Base-by-base conservation (phyloP, 192 early-diverging fungal species). In the Mortierella hygrophila region DNA sequence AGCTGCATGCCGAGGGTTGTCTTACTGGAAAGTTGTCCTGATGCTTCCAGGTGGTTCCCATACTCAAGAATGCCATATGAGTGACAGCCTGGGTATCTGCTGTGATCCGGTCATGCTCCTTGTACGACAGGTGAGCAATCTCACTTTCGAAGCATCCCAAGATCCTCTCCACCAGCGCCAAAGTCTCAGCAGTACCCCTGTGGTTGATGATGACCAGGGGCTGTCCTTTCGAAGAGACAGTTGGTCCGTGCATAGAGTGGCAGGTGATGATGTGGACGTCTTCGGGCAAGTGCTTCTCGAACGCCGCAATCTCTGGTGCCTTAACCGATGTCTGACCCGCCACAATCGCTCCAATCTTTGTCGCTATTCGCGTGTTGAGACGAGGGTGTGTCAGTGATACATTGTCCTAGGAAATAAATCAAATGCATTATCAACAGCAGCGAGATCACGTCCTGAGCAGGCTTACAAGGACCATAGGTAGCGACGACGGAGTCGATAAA, bases 71-170 rank as follows among this genome's bases (percentile, higher is more conserved):
- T 38, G 98, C 97, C 77, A 98, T 89, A 83, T 99, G 98, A 13
- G 98, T 99, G 40, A 96, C 97, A 7, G 98, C 98, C 85, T 99
- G 98, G 13, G 98, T 99, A 81, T 99, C 98, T 1, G 98, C 98
- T 11, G 98, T 99, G 57, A 99, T 98, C 10, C 94, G 90, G 81
- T 99, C 98, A 76, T 99, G 98, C 57, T 98, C 97, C 80, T 95
- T 83, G 74, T 92, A 95, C 49, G 89, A 92, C 81, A 99, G 79
- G 79, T 94, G 90, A 0, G 98, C 97, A 49, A 97, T 90, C 47
- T 96, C 89, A 9, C 95, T 96, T 83, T 97, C 91, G n/a, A 99
- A 92, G 44, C 94, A 93, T 6, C 89, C 88, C 37, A 98, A 80
- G 2, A 97, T 92, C 18, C 90, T 81, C 18, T 94, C 87, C 3